Conservation (phyloP, 345 rosid species). For the Syzygium grande region DNA sequence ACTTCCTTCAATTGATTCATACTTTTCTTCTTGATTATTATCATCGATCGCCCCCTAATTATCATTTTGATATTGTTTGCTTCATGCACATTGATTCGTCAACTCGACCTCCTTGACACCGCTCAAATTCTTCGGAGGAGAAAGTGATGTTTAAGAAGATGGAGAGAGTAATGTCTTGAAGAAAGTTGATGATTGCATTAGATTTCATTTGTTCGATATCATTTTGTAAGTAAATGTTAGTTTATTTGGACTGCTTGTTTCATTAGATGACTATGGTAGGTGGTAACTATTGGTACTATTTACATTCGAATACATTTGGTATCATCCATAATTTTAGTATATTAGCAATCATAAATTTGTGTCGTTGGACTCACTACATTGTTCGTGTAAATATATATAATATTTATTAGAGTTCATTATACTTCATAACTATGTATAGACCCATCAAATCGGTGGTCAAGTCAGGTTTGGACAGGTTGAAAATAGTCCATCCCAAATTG, state of each 20-base stretch:
- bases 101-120: not conserved
- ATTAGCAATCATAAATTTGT: too few species aligned
- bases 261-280: not conserved
- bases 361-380: too few species aligned
- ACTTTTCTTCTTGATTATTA: not conserved
- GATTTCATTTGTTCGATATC: not conserved
- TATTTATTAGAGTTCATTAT: too few species aligned
- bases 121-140: not conserved
- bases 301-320: not conserved
- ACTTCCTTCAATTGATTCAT: not conserved
- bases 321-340: too few species aligned
- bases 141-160: not conserved
- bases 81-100: not conserved
- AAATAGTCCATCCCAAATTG: too few species aligned
- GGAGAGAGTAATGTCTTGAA: not conserved
- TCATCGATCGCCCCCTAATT: not conserved
- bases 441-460: too few species aligned
- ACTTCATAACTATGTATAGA: too few species aligned
- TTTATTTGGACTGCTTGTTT: not conserved
- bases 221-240: not conserved
- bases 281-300: not conserved
- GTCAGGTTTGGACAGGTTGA: too few species aligned
- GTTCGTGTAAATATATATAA: too few species aligned
- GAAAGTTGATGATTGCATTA: not conserved
- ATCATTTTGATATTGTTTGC: not conserved